Evolutionary conservation across 345 rosid genomes (phyloP), one percentile per base, ranked within the genome.

Genomic region (Abelmoschus esculentus): DNA sequence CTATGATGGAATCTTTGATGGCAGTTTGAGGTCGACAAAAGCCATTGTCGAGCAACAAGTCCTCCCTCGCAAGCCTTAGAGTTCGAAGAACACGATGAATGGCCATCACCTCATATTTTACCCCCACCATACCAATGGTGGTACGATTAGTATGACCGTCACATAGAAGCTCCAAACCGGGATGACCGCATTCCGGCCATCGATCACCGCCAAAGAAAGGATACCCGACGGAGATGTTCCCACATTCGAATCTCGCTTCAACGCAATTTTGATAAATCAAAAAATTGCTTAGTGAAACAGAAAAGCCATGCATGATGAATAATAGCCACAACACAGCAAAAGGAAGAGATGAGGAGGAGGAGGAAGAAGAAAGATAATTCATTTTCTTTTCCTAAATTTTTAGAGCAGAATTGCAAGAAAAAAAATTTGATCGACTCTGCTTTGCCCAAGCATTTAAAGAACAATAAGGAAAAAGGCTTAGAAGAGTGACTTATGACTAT

Each of bases 151-250:
- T 1, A 0, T 54, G n/a, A 2, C 38, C 44, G 15, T 12, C 13
- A 4, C 90, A 84, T 6, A 2, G 1, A 44, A 88, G 86, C 74
- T 72, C 8, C 12, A 86, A 55, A 1, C 0, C 53, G 7, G 74
- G 86, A 67, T 77, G 69, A 3, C 88, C 90, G 18, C 92, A 85
- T 19, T 0, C 0, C 0, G 0, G 0, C 0, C 3, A 29, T 29
- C 32, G 32, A 29, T 32, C 36, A 32, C 36, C 32, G 1, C 88
- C 86, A 54, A 72, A 76, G 69, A 88, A 88, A 32, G 90, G 92
- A 70, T 53, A 86, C 5, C 63, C 64, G 0, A 72, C 75, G 0
- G 47, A 13, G 53, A 82, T 1, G 0, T 22, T 12, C 42, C 86
- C 84, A 19, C 90, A 29, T 29, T 29, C 32, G 32, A 29, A 29